A percentile compares a stretch with the other conserved stretches of the same genome.
Conservation (phyloP, 495 filamentous ascomycete genomes). For the Aspergillus bridgeri region DNA sequence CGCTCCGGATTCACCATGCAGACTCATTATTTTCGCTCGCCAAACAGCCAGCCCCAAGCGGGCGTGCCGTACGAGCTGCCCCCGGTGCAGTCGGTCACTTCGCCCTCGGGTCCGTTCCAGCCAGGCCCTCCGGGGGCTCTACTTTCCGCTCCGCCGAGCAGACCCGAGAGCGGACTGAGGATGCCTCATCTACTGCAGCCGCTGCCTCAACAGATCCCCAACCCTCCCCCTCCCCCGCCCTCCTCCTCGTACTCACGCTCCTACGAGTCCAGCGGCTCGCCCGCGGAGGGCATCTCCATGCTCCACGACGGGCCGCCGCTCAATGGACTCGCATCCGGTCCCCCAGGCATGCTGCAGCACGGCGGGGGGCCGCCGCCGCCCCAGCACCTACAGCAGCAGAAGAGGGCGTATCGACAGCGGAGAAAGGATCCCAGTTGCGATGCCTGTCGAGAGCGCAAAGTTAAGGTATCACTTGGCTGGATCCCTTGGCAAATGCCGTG, state of each 20-base stretch:
- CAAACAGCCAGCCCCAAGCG: constrained; percentile 20
- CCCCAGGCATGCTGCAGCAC: constrained; percentile 43
- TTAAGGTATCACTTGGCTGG: constrained; percentile 61
- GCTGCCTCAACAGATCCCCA: constrained; percentile 26
- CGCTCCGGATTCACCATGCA: constrained; percentile 17
- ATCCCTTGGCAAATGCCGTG: constrained; percentile 1
- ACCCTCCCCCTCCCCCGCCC: constrained; percentile 22
- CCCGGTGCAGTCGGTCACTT: constrained; percentile 40
- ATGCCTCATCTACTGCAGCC: constrained; percentile 47
- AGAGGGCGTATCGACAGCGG: constrained; percentile 89
- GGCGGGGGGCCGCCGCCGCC: constrained; percentile 39
- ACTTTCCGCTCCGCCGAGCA: constrained; percentile 44
- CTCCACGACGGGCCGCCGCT: constrained; percentile 34
- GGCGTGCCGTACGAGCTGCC: constrained; percentile 36
- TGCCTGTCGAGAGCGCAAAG: constrained; percentile 94
- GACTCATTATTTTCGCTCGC: constrained; percentile 21
- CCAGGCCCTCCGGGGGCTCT: constrained; percentile 24
- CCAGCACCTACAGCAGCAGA: constrained; percentile 65
- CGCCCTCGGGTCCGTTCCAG: constrained; percentile 31
- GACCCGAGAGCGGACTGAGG: constrained; percentile 41
- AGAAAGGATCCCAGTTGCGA: constrained; percentile 98
- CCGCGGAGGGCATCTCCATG: constrained; percentile 30
- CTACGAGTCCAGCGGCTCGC: constrained; percentile 45
- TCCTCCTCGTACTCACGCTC: constrained; percentile 38
- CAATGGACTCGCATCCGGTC: constrained; percentile 34